phyloP scores from a whole-genome alignment of 441 rosid species.

The Erodium moschatum region DNA sequence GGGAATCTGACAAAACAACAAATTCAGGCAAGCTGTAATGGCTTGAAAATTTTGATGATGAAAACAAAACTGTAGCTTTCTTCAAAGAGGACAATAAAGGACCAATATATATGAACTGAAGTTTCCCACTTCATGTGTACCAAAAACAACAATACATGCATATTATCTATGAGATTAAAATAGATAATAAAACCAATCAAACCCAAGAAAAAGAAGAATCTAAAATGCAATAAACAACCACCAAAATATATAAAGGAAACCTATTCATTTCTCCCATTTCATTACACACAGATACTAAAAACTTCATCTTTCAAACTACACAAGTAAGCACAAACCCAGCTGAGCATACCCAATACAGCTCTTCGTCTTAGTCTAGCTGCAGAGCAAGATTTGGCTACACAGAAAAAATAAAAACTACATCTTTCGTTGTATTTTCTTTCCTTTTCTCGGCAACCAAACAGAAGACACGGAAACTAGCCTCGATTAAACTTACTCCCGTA shows the following conservation, averaged over 20 bases:
- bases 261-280: slow-evolving; percentile 1
- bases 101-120: neutral
- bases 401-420: neutral
- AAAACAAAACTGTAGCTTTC: slow-evolving; percentile 5
- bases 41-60: neutral
- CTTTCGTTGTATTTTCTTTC: neutral
- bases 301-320: neutral
- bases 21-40: neutral
- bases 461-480: slow-evolving; percentile 6
- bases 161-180: slow-evolving; percentile 7
- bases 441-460: slow-evolving; percentile 18
- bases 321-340: neutral
- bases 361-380: slow-evolving; percentile 18
- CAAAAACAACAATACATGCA: neutral
- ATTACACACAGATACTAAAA: neutral
- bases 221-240: neutral
- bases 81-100: neutral
- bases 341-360: neutral
- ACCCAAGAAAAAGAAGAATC: neutral
- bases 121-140: neutral
- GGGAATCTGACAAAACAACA: slow-evolving; percentile 4
- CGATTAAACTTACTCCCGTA: neutral
- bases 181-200: slow-evolving; percentile 11
- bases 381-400: neutral
- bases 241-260: neutral